Conservation (phyloP, 139 green algal genomes). For the Penium margaritaceum region DNA sequence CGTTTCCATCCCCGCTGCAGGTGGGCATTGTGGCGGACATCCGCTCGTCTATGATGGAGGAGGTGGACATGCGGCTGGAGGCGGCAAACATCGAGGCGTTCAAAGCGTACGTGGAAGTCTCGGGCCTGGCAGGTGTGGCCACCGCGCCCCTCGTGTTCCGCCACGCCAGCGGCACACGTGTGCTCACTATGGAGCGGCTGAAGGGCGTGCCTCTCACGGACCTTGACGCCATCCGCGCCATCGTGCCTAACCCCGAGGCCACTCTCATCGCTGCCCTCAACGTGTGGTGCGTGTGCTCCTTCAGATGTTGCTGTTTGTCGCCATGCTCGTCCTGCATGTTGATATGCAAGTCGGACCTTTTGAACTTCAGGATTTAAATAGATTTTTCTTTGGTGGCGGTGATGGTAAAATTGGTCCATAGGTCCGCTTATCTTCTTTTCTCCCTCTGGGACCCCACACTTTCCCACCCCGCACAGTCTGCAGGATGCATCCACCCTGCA, state of each 20-base stretch:
- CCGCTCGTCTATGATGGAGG: conserved; percentile 73
- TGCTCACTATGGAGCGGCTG: conserved; percentile 88
- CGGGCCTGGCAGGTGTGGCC: conserved; percentile 13
- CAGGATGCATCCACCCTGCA: no score
- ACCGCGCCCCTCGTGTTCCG: conserved; percentile 45
- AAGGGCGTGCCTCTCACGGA: conserved; percentile 83
- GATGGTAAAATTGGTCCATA: no score
- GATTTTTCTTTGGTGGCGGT: no score
- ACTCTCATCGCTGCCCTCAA: conserved; percentile 86
- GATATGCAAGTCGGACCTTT: no score
- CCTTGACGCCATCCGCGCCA: conserved; percentile 66
- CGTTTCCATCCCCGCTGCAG: no score
- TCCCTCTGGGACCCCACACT: no score
- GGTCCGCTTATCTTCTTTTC: no score
- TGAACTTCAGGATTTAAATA: no score
- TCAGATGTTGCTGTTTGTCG: no score
- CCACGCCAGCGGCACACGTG: conserved; percentile 31
- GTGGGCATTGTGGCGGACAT: conserved; percentile 66
- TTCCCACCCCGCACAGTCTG: no score
- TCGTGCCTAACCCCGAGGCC: conserved; percentile 42
- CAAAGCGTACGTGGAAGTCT: conserved; percentile 35
- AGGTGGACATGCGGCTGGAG: conserved; percentile 87
- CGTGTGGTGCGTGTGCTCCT: conserved; percentile 72
- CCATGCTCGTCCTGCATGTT: no score
- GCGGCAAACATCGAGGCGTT: conserved; percentile 61